Evolutionary conservation across 2,329 filamentous ascomycete species (phyloP).

Genomic region (Helotiales sp.): DNA sequence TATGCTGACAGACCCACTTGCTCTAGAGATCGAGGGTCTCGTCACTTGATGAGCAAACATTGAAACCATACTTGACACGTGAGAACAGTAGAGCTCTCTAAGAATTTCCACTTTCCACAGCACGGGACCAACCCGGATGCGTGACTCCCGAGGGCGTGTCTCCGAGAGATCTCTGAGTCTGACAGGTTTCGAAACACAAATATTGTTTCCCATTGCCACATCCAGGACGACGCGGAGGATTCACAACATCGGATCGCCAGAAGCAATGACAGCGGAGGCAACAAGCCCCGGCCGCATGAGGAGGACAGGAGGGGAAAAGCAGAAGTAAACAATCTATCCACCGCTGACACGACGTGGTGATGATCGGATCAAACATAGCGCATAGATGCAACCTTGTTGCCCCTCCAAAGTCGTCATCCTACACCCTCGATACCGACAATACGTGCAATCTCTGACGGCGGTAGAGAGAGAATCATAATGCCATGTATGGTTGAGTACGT

Average conservation of each 20-base stretch:
- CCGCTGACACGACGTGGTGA: conserved; percentile 9
- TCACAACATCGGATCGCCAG: conserved; percentile 9
- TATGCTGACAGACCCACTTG: background rate
- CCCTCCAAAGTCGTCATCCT: conserved; percentile 18
- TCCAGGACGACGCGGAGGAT: conserved; percentile 14
- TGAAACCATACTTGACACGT: background rate
- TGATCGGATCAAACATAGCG: conserved; percentile 20
- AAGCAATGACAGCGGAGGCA: conserved; percentile 5
- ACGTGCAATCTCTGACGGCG: conserved; percentile 21
- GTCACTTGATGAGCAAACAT: conserved; percentile 1
- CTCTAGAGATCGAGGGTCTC: background rate
- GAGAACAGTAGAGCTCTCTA: background rate
- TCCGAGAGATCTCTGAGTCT: background rate
- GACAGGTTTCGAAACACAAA: conserved; percentile 19
- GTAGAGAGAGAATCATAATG: conserved; percentile 20
- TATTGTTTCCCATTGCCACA: conserved; percentile 3
- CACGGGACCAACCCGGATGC: background rate
- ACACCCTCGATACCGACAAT: conserved; percentile 9
- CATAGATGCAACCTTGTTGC: conserved; percentile 15
- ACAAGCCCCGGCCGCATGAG: conserved; percentile 7
- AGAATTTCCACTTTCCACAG: background rate
- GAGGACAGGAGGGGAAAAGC: conserved; percentile 7
- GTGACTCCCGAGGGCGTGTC: background rate
- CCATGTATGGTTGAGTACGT: conserved; percentile 8
- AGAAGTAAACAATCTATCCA: conserved; percentile 12